These are phyloP conservation scores for Pythium oligandrum DNA, from an alignment of 352 stramenopile species.

Conservation along the genomic window DNA sequence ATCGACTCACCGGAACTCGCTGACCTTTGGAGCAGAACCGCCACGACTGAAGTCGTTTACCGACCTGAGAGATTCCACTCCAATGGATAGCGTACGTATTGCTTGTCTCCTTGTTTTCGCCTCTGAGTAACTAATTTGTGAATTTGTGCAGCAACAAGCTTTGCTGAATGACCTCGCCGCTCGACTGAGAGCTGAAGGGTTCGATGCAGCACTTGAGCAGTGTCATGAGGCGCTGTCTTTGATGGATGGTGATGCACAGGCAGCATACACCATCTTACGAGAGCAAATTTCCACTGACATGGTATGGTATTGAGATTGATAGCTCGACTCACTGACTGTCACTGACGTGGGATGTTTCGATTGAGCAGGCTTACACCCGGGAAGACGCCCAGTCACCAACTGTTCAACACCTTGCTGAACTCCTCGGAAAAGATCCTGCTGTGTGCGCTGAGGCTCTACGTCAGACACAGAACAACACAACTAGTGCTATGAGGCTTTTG, in stretches of 20 bases:
- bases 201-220: conserved; percentile 11
- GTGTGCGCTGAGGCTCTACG: conserved; percentile 55
- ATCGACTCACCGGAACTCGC: conserved; percentile 23
- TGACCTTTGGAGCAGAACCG: conserved; percentile 1
- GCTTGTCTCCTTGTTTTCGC: no score
- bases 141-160: conserved; percentile 6
- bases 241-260: conserved; percentile 15
- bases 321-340: no score
- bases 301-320: background rate
- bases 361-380: no score
- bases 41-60: conserved; percentile 14
- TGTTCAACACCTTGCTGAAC: conserved; percentile 42
- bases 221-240: conserved; percentile 18
- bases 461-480: conserved; percentile 44
- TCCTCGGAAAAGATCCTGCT: conserved; percentile 42
- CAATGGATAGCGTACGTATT: conserved; percentile 2
- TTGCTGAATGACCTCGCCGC: conserved; percentile 7
- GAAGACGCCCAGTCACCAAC: conserved; percentile 10
- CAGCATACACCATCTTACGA: conserved; percentile 16
- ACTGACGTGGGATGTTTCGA: no score
- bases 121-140: no score
- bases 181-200: conserved; percentile 4
- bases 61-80: conserved; percentile 4
- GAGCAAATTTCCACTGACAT: conserved; percentile 12
- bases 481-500: conserved; percentile 50